phyloP scores from a whole-genome alignment of 2,329 filamentous ascomycete genomes.

The Phialophora chinensis region DNA sequence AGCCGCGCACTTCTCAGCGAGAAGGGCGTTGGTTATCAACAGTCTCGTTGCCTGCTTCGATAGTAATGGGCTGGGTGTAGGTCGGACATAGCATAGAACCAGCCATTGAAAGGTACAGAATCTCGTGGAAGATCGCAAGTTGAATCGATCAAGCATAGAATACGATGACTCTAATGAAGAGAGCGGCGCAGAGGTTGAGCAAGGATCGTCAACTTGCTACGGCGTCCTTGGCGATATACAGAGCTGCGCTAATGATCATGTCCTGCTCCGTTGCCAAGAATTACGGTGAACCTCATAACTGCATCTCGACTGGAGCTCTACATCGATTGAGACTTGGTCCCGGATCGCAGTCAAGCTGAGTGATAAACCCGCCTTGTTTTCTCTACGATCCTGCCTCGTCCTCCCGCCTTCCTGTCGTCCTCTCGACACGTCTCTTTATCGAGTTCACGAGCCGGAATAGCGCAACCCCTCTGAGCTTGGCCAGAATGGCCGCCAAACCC shows the following conservation, averaged over 20 bases:
- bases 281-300: constrained; percentile 12
- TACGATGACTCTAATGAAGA: background rate
- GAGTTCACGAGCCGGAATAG: background rate
- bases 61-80: background rate
- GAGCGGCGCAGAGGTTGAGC: background rate
- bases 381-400: background rate
- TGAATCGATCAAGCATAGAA: background rate
- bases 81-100: background rate
- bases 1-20: constrained; percentile 15
- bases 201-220: background rate
- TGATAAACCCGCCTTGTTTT: background rate
- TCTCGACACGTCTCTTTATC: constrained; percentile 1
- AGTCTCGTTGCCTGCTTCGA: background rate
- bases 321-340: background rate
- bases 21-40: background rate
- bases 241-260: background rate
- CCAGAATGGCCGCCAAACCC: constrained; percentile 35
- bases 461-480: constrained; percentile 14
- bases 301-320: constrained; percentile 3
- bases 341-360: background rate
- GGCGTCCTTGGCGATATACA: background rate
- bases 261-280: constrained; percentile 12
- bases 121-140: background rate
- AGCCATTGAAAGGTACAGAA: background rate
- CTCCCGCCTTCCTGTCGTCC: background rate